These are phyloP conservation scores for Thermothielavioides terrestris DNA, from an alignment of 495 filamentous ascomycete species.

Conservation along the genomic window DNA sequence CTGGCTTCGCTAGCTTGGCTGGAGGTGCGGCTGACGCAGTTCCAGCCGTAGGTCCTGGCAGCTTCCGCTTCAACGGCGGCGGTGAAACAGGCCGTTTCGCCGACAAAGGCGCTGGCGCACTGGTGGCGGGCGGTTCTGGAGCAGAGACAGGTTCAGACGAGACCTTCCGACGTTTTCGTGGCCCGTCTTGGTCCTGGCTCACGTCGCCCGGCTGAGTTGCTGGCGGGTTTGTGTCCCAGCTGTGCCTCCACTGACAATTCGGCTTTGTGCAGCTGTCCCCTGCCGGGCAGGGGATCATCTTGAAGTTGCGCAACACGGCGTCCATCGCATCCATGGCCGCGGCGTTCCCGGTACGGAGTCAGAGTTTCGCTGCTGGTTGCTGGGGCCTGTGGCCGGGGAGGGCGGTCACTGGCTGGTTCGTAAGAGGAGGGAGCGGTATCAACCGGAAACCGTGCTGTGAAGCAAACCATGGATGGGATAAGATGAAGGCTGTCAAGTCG, in stretches of 20 bases:
- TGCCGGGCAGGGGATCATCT: conserved; percentile 55
- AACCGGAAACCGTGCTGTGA: neutral
- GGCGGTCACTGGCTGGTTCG: neutral
- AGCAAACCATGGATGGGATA: neutral
- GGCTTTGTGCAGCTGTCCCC: conserved; percentile 37
- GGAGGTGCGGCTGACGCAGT: neutral
- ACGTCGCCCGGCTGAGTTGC: neutral
- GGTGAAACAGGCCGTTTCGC: conserved; percentile 24
- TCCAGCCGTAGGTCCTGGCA: neutral
- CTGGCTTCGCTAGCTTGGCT: neutral
- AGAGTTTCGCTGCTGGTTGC: neutral
- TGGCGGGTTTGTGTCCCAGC: conserved; percentile 22
- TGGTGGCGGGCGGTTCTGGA: neutral
- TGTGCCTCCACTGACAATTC: conserved; percentile 36
- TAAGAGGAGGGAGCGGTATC: neutral
- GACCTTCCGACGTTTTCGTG: conserved; percentile 26
- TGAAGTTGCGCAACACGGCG: conserved; percentile 55
- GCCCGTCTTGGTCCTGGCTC: conserved; percentile 12
- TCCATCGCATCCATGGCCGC: conserved; percentile 48
- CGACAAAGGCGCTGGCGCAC: conserved; percentile 5
- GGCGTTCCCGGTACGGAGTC: neutral
- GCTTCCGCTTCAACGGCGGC: conserved; percentile 26
- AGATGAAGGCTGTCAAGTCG: no score
- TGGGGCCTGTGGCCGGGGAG: neutral
- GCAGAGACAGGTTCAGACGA: conserved; percentile 12